Evolutionary conservation across 129 eudicot genomes (phyloP), one percentile per base, ranked within the genome.

Genomic region (Mikania micrantha): DNA sequence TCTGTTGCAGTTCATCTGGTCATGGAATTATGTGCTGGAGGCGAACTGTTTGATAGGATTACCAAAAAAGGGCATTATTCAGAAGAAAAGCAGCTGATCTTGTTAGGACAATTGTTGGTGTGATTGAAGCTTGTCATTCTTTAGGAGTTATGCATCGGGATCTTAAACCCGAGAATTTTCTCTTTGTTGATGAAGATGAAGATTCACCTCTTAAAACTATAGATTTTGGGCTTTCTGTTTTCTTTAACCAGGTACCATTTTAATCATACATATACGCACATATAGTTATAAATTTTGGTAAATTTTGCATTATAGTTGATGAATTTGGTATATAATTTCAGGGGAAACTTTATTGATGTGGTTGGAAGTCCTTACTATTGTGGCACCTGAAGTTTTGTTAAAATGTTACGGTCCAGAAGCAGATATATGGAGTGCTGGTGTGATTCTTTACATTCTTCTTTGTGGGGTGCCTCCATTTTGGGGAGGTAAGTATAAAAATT

Each of bases 61-160:
- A 77, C 84, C 7, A 84, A 85, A 64, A 44, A 76, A 31, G 95
- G 98, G 21, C 96, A 92, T 78, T 92, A 84, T 77, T 74, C 87
- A 0, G 98, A 92, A 74, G 88, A 73, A 76, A 86, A 70, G 98
- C 98, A 0, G 98, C 98, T 45, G 81, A 85, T 67, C 88, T 91
- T 57, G 82, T 87, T 56, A 91, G 94, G 64, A 84, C 77, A 0
- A 88, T 88, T 27, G 84, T 82, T 54, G 70, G 95, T 73, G 98
- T 88, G 13, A 60, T 91, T 9, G 90, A 88, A 76, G 74, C 90
- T 62, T 91, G 94, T 42, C 98, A 91, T 70, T 88, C 96, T n/a
- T 80, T 91, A n/a, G 98, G 98, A n/a, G 96, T 91, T 12, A 84
- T 91, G 96, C 98, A 91, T 74, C 83, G 98, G 2, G 98, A 91